Conservation (phyloP, 306 rosid species). For the Fragaria vesca region DNA sequence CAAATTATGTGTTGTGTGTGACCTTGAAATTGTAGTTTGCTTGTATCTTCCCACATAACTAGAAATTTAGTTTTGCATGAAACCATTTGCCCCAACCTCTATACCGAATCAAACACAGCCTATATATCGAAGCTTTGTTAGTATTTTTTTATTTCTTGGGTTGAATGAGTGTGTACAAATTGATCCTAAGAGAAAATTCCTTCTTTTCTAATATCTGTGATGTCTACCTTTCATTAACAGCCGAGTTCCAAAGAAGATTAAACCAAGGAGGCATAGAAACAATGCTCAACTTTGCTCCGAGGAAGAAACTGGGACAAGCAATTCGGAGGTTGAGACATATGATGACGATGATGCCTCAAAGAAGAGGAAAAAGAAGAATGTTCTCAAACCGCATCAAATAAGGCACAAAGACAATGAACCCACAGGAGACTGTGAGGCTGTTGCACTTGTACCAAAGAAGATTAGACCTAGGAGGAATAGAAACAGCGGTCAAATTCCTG, state of each 20-base stretch:
- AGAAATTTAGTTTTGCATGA: neutral
- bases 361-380: conserved; percentile 9
- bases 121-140: neutral
- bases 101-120: neutral
- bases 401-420: conserved; percentile 20
- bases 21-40: neutral
- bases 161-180: neutral
- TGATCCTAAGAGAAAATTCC: neutral
- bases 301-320: conserved; percentile 14
- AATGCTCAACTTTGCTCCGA: conserved; percentile 23
- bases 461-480: conserved; percentile 31
- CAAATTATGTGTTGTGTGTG: neutral
- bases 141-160: neutral
- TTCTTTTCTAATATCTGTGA: conserved; percentile 19
- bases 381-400: conserved; percentile 9
- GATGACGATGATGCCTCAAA: conserved; percentile 17
- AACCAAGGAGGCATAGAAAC: conserved; percentile 32
- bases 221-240: conserved; percentile 38
- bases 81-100: neutral
- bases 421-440: conserved; percentile 21
- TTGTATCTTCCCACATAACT: neutral
- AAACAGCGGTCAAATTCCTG: conserved; percentile 22
- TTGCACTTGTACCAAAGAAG: conserved; percentile 28
- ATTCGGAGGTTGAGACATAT: conserved; percentile 17
- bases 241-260: conserved; percentile 33